Evolutionary conservation across 2,329 filamentous ascomycete species (phyloP).

Genomic region (Claviceps fusiformis): DNA sequence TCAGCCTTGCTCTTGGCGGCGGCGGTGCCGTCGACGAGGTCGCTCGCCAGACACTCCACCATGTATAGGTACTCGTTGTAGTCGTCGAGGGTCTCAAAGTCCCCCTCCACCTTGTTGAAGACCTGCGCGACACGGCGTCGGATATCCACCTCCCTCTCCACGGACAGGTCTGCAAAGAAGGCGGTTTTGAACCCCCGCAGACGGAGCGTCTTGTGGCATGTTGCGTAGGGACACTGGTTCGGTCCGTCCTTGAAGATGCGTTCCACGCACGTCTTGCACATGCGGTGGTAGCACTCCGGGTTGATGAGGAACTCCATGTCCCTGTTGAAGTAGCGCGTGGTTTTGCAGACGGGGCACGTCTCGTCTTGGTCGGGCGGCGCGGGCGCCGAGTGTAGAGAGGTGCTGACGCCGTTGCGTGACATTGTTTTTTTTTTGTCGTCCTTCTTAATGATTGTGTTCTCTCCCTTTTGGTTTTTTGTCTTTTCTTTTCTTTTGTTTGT

Average conservation of each 20-base stretch:
- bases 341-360: conserved; percentile 95
- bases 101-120: conserved; percentile 80
- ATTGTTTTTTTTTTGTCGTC: conserved; percentile 11
- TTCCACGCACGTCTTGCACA: conserved; percentile 93
- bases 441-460: too few species aligned
- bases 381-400: conserved; percentile 8
- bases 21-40: conserved; percentile 62
- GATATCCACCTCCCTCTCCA: conserved; percentile 92
- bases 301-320: conserved; percentile 95
- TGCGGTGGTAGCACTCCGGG: conserved; percentile 96
- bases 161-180: conserved; percentile 75
- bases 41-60: conserved; percentile 81
- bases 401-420: conserved; percentile 17
- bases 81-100: conserved; percentile 71
- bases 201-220: conserved; percentile 75
- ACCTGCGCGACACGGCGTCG: conserved; percentile 63
- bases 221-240: conserved; percentile 80
- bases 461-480: not conserved
- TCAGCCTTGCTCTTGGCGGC: conserved; percentile 41
- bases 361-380: conserved; percentile 34
- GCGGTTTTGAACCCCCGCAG: conserved; percentile 73
- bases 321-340: conserved; percentile 84
- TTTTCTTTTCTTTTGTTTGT: not conserved
- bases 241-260: conserved; percentile 88
- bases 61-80: conserved; percentile 94